Percentiles rank a stretch among this genome's conserved stretches.
Conservation (phyloP, 2,329 filamentous ascomycete species). For the Venturia nashicola region DNA sequence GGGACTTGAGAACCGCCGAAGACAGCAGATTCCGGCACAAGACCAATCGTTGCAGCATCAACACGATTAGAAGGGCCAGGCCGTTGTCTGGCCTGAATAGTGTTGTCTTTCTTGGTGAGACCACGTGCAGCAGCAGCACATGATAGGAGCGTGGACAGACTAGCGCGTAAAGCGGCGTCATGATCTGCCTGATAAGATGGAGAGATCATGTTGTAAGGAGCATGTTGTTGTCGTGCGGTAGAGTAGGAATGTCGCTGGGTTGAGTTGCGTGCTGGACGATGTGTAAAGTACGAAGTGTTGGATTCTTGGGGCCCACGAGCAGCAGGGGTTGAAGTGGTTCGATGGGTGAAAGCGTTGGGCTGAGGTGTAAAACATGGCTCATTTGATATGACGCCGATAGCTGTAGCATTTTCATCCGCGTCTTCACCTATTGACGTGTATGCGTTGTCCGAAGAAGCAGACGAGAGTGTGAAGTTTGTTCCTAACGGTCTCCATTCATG, state of each 20-base stretch:
- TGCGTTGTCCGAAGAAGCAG: conserved; percentile 8
- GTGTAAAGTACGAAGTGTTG: conserved; percentile 29
- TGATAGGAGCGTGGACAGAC: conserved; percentile 89
- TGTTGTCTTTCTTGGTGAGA: conserved; percentile 48
- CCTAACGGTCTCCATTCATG: conserved; percentile 17
- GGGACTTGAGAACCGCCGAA: conserved; percentile 25
- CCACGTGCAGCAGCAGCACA: conserved; percentile 82
- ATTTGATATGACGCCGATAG: conserved; percentile 52
- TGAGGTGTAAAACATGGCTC: conserved; percentile 61
- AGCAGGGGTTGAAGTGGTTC: conserved; percentile 44
- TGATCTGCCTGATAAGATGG: conserved; percentile 75
- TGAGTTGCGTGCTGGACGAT: conserved; percentile 20
- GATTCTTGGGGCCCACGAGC: conserved; percentile 33
- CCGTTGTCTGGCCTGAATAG: conserved; percentile 23
- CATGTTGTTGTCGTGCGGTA: conserved; percentile 33
- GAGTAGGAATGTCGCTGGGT: conserved; percentile 19
- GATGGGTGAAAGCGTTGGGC: conserved; percentile 85
- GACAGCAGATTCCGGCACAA: conserved; percentile 49
- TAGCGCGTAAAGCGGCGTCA: conserved; percentile 83
- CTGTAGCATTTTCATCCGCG: conserved; percentile 71
- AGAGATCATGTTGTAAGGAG: conserved; percentile 55
- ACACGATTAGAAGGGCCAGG: conserved; percentile 26
- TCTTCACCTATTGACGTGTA: conserved; percentile 32
- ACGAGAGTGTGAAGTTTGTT: conserved; percentile 4
- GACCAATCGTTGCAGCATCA: conserved; percentile 41